Evolutionary conservation across 2,329 filamentous ascomycete species (phyloP), one percentile per base, ranked within the genome.

Genomic region (Ampelomyces quisqualis): DNA sequence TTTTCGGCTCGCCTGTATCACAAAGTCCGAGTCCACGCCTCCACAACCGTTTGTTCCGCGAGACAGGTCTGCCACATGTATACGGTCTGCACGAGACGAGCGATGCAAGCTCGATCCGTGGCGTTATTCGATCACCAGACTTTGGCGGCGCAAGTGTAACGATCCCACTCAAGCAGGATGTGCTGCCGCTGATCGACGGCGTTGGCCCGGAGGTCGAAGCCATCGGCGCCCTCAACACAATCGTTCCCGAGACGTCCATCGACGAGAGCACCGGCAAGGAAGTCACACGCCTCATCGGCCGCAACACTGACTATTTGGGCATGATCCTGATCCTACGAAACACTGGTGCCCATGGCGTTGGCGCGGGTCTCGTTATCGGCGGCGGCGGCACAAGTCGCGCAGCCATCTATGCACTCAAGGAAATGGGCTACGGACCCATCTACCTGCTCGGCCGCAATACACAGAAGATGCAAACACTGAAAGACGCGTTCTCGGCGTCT

Each of bases 101-200:
- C 49, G 70, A 77, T 20, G 79, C 75, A 33, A 72, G 73, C 5
- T 73, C 74, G 1, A 73, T 95, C 3, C 73, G 75, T 51, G 72
- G 79, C 2, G 70, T 88, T 34, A 84, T 98, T 44, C 80, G 79
- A 6, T 72, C 81, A 1, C 73, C 84, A 1, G 77, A 85, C 53
- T 98, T 98, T 62, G 93, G 93, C 6, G 93, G 93, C 43, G 91
- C 88, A 3, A 96, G 90, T 3, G 89, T 98, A 31, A 98, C 93
- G 0, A 97, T 98, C 35, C 93, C 93, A 1, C 76, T 98, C 39
- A 98, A 98, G 72, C 75, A 93, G 20, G 88, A 95, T 55, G 82
- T 97, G 43, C 89, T 94, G 72, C 76, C 80, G 0, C 70, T 91
- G 4, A 74, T 98, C 10, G 90, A 97, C 62, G 81, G 85, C 38